phyloP scores from a whole-genome alignment of 2,329 filamentous ascomycete genomes.

The Fusarium scirpi region DNA sequence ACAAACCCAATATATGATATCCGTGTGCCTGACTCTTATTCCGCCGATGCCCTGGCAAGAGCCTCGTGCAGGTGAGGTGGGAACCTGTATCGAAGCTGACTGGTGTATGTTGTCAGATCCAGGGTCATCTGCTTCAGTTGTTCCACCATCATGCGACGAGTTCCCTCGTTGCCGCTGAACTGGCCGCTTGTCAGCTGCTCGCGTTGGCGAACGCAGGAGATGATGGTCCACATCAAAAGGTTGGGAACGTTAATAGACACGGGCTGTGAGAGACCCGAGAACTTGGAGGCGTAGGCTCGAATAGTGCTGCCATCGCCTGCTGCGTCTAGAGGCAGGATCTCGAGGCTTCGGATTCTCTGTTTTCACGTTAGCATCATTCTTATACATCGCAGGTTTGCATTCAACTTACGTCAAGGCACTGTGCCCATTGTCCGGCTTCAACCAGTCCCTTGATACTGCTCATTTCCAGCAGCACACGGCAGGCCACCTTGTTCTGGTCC shows the following conservation, averaged over 20 bases:
- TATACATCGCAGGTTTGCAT: background rate
- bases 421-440: constrained; percentile 67
- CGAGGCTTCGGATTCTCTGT: constrained; percentile 78
- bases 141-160: constrained; percentile 72
- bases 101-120: constrained; percentile 94
- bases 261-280: constrained; percentile 80
- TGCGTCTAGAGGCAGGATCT: constrained; percentile 83
- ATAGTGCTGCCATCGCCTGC: constrained; percentile 81
- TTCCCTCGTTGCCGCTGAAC: constrained; percentile 80
- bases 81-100: constrained; percentile 90
- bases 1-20: constrained; percentile 13
- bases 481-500: constrained; percentile 68
- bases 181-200: constrained; percentile 76
- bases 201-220: constrained; percentile 83
- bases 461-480: constrained; percentile 69
- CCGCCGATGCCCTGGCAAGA: constrained; percentile 82
- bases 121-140: constrained; percentile 83
- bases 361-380: constrained; percentile 33
- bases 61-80: constrained; percentile 89
- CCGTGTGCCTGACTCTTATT: constrained; percentile 50
- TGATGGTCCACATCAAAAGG: constrained; percentile 92
- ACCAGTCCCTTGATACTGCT: constrained; percentile 70
- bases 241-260: constrained; percentile 92
- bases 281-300: constrained; percentile 82
- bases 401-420: constrained; percentile 68